phyloP scores from a whole-genome alignment of 345 rosid species.

The Gossypium bickii region DNA sequence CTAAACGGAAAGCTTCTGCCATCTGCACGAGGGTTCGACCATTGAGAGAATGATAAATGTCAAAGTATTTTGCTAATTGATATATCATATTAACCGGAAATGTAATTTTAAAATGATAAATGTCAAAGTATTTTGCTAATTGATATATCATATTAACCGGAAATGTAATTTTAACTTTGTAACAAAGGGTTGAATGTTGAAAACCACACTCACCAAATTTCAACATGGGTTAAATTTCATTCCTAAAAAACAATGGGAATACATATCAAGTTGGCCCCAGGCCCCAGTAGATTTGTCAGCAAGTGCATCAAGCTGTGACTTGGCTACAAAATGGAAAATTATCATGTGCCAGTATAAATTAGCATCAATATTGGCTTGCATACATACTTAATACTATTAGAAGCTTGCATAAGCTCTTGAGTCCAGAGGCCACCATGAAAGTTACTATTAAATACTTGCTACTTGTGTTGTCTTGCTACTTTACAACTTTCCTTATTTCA shows the following conservation, averaged over 20 bases:
- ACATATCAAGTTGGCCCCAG: not conserved
- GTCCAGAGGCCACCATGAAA: not conserved
- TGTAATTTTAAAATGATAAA: not conserved
- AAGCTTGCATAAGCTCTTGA: not conserved
- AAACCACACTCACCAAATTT: not conserved
- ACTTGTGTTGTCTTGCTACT: slow-evolving; percentile 10
- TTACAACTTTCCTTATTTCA: slow-evolving; percentile 13
- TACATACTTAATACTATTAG: not conserved
- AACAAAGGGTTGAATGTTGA: not conserved
- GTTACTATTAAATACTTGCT: slow-evolving; percentile 9
- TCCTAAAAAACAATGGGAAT: not conserved
- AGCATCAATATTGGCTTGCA: not conserved
- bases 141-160: not conserved
- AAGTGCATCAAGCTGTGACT: not conserved
- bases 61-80: not conserved
- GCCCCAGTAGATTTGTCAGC: not conserved
- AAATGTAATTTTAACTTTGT: not conserved
- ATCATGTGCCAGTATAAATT: not conserved
- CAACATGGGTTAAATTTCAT: not conserved
- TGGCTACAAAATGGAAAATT: not conserved
- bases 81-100: not conserved
- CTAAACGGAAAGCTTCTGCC: not conserved
- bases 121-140: not conserved
- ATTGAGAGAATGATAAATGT: not conserved
- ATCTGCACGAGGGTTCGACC: not conserved